These are phyloP conservation scores for Ruellia speciosa DNA, from an alignment of 305 asterid genomes.

Conservation along the genomic window DNA sequence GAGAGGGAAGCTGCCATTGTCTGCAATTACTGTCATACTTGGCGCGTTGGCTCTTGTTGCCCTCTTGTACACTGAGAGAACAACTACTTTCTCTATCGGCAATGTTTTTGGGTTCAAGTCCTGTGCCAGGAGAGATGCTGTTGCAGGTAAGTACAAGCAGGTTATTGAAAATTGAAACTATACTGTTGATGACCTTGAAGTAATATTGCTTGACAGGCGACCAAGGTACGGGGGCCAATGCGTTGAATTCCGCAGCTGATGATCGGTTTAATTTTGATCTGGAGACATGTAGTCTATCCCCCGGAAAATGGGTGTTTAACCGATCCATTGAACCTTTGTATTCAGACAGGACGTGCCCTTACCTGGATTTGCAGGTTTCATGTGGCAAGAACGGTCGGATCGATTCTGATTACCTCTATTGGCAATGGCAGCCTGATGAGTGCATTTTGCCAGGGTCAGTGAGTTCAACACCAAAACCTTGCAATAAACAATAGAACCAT, in stretches of 20 bases:
- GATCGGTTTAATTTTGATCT: conserved; percentile 72
- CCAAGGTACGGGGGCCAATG: conserved; percentile 6
- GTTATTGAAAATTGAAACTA: too few relatives aligned
- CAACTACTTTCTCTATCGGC: conserved; percentile 41
- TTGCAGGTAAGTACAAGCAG: too few relatives aligned
- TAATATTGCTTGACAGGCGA: too few relatives aligned
- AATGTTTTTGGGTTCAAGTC: conserved; percentile 48
- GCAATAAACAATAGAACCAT: too few relatives aligned
- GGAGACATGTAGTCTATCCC: conserved; percentile 52
- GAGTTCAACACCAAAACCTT: too few relatives aligned
- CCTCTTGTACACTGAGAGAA: conserved; percentile 58
- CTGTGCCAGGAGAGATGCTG: conserved; percentile 26
- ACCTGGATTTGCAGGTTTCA: conserved; percentile 60
- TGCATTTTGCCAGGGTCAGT: conserved; percentile 71
- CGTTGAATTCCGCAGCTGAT: conserved; percentile 45
- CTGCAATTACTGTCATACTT: conserved; percentile 34
- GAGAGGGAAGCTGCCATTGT: conserved; percentile 48
- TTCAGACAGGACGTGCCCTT: conserved; percentile 58
- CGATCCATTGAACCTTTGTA: conserved; percentile 60
- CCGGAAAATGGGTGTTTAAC: conserved; percentile 76
- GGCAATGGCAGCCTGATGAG: conserved; percentile 89
- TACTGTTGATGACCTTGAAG: too few relatives aligned
- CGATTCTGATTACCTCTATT: conserved; percentile 64
- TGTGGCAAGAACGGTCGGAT: conserved; percentile 66
- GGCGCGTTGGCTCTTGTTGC: conserved; percentile 45